phyloP scores from a whole-genome alignment of 768 basidiomycete species.

The Lactarius hatsudake region DNA sequence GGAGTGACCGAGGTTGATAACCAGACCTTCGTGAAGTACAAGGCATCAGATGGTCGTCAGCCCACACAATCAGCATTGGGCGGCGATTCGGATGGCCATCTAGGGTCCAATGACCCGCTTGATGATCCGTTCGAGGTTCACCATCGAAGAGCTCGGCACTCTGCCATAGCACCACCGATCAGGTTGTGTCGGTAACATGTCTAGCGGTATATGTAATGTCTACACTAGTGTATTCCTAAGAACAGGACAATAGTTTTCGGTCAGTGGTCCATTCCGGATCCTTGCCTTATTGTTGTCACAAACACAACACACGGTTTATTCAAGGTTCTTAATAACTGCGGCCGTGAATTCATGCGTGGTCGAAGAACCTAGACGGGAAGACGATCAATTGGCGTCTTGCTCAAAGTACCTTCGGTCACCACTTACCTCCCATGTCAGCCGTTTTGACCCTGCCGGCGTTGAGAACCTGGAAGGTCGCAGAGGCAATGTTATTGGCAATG shows the following conservation, averaged over 20 bases:
- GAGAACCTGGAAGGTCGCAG: slow-evolving; percentile 90
- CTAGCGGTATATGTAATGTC: slow-evolving; percentile 13
- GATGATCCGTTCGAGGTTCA: slow-evolving; percentile 46
- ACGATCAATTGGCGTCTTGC: slow-evolving; percentile 19
- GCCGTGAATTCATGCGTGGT: slow-evolving; percentile 95
- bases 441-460: slow-evolving; percentile 86
- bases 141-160: slow-evolving; percentile 33
- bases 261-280: background rate
- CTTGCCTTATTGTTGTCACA: background rate
- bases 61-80: background rate
- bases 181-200: background rate
- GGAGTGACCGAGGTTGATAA: background rate
- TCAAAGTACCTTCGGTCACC: background rate
- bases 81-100: background rate
- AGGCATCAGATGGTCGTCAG: background rate
- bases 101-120: slow-evolving; percentile 31
- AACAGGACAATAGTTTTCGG: slow-evolving; percentile 8
- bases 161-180: slow-evolving; percentile 12
- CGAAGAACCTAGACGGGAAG: slow-evolving; percentile 60
- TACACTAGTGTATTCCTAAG: slow-evolving; percentile 26
- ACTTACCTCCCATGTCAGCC: slow-evolving; percentile 91
- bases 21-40: slow-evolving; percentile 9
- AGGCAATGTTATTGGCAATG: slow-evolving; percentile 91
- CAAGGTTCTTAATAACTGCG: slow-evolving; percentile 83
- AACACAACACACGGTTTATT: slow-evolving; percentile 21